These are phyloP conservation scores for Delitschia confertaspora DNA, from an alignment of 495 filamentous ascomycete genomes.

Conservation along the genomic window DNA sequence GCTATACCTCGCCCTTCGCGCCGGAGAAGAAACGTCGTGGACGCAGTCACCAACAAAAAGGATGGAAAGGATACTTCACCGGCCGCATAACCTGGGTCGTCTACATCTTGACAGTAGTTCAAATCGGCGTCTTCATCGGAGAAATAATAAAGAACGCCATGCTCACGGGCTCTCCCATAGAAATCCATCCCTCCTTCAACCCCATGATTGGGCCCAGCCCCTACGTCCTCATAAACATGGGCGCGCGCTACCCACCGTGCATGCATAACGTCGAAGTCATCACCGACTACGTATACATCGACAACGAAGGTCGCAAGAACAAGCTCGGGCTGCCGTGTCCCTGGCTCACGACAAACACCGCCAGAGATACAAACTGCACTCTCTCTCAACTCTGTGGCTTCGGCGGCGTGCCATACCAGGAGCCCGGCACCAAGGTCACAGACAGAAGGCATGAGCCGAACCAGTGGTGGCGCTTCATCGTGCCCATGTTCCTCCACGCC, in stretches of 20 bases:
- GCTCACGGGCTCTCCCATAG: constrained; percentile 71
- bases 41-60: no score
- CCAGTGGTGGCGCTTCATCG: constrained; percentile 95
- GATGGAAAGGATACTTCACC: constrained; percentile 45
- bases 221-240: constrained; percentile 91
- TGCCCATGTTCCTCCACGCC: constrained; percentile 90
- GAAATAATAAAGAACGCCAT: constrained; percentile 76
- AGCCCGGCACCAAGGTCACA: constrained; percentile 34
- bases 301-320: constrained; percentile 52
- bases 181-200: constrained; percentile 80
- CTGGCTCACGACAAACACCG: constrained; percentile 5
- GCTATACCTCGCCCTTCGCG: constrained; percentile 38
- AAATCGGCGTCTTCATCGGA: constrained; percentile 80
- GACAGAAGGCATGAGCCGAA: constrained; percentile 54
- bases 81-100: constrained; percentile 71
- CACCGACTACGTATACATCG: no score
- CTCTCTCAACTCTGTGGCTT: constrained; percentile 79
- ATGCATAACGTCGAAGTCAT: constrained; percentile 77
- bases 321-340: constrained; percentile 7
- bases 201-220: constrained; percentile 92
- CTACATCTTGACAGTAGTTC: constrained; percentile 67
- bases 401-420: constrained; percentile 56
- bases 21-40: constrained; percentile 39
- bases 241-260: constrained; percentile 82
- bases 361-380: constrained; percentile 44